Base-by-base conservation (phyloP, 192 early-diverging fungal species). In the Podila epicladia region DNA sequence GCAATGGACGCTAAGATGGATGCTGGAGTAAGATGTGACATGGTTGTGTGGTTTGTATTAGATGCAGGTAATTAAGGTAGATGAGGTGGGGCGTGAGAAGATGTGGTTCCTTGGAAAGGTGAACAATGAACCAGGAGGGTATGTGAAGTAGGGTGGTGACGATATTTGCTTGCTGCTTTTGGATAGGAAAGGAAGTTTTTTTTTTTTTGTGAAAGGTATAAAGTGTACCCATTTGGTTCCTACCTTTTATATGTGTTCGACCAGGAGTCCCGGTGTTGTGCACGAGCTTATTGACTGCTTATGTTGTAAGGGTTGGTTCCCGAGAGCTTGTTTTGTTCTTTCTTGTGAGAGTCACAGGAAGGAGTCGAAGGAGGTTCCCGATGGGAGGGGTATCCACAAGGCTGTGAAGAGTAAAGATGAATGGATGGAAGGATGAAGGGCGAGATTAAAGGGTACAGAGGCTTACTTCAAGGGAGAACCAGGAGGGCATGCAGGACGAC, bases 1-100 rank as follows among this genome's bases (percentile, higher is more conserved):
- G 22, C 53, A 41, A 80, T 80, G 13, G 77, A 73, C 50, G 77
- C 77, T 37, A 80, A 33, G 66, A 80, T 80, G 4, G 77, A 80
- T 20, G 77, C 77, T 58, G 77, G 77, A 31, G 77, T 80, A 53
- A 69, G 62, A 31, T 73, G 71, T 65, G 70, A 62, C 71, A 80
- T 80, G 45, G 31, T 72, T 20, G 28, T 26, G 31, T 63, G 24
- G 32, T 4, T 33, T 61, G 20, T 24, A 28, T 61, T 61, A 32
- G 59, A 61, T 26, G 24, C 11, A 26, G 9, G 26, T 35, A 26
- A 33, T 61, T 33, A 20, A 31, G 59, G 12, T 6, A 24, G 31
- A 33, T 61, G 59, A 45, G 26, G 26, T 19, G 59, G 59, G 26
- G 59, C 20, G 29, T 19, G 11, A 61, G 26, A 19, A 17, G 59